A percentile compares a stretch with the other conserved stretches of the same genome.
phyloP scores from a whole-genome alignment of 2,329 filamentous ascomycete genomes.

The Podosphaera fusca region DNA sequence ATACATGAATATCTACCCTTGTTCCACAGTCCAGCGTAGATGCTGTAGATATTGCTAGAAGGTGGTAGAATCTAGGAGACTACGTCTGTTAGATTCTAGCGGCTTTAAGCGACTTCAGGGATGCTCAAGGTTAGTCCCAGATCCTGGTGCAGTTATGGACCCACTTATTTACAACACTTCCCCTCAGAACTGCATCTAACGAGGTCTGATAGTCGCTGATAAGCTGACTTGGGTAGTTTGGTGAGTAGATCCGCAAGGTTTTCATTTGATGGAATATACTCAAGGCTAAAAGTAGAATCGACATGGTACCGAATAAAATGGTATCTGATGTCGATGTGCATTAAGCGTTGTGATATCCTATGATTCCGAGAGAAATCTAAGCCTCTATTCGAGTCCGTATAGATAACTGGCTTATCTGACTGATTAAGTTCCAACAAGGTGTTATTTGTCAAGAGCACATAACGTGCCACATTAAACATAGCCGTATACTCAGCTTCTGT shows the following conservation, averaged over 20 bases:
- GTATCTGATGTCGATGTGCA: not conserved
- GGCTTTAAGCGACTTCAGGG: too few species aligned
- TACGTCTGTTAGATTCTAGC: too few species aligned
- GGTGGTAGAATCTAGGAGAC: too few species aligned
- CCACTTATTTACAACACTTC: too few species aligned
- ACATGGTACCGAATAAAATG: not conserved
- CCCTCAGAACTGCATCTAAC: too few species aligned
- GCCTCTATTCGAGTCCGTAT: not conserved
- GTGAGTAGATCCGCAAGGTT: not conserved
- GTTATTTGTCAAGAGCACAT: not conserved
- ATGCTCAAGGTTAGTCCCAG: too few species aligned
- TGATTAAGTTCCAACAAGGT: not conserved
- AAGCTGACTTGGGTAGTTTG: not conserved
- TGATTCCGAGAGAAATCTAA: not conserved
- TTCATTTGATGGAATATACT: too few species aligned
- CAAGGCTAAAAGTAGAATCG: not conserved
- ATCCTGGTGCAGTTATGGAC: too few species aligned
- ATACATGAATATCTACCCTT: too few species aligned
- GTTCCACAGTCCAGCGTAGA: too few species aligned
- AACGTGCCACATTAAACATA: not conserved
- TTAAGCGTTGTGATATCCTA: not conserved
- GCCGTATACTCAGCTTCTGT: not conserved
- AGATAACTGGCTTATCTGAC: not conserved
- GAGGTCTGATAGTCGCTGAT: too few species aligned
- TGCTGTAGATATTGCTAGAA: too few species aligned